A percentile compares a stretch with the other conserved stretches of the same genome.
These are phyloP conservation scores for Ilex aquifolium DNA, from an alignment of 257 asterid genomes.

Conservation along the genomic window DNA sequence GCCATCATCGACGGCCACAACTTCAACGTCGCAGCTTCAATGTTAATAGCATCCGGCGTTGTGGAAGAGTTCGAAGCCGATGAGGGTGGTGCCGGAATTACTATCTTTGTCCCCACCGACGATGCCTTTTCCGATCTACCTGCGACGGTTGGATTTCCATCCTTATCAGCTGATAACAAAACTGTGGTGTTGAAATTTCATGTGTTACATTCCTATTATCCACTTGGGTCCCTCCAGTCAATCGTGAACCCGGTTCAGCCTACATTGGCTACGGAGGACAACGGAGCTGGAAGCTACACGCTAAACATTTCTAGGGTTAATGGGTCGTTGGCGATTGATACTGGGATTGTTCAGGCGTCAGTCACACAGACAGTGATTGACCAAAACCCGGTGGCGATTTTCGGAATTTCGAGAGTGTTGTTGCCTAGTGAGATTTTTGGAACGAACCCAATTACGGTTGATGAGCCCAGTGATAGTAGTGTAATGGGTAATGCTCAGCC, in stretches of 20 bases:
- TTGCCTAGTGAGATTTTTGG: conserved; percentile 71
- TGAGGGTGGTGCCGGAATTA: conserved; percentile 81
- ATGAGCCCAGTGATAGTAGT: conserved; percentile 30
- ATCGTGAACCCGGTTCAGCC: conserved; percentile 84
- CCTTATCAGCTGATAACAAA: conserved; percentile 62
- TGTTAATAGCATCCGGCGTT: conserved; percentile 76
- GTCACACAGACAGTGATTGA: conserved; percentile 84
- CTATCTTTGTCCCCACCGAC: conserved; percentile 76
- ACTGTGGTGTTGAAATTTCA: conserved; percentile 65
- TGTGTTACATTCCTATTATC: conserved; percentile 77
- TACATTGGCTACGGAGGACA: conserved; percentile 74
- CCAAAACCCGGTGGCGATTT: conserved; percentile 88
- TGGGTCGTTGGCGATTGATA: conserved; percentile 67
- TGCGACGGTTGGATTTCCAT: conserved; percentile 46
- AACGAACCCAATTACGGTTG: conserved; percentile 41
- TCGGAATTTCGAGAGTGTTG: conserved; percentile 68
- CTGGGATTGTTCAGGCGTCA: conserved; percentile 69
- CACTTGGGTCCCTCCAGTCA: conserved; percentile 64
- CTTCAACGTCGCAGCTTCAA: conserved; percentile 83
- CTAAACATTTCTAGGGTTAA: conserved; percentile 64
- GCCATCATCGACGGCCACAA: conserved; percentile 71
- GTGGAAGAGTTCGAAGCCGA: conserved; percentile 69
- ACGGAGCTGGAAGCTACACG: conserved; percentile 71
- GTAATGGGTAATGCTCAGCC: conserved; percentile 39
- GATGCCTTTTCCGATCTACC: conserved; percentile 73